Conservation (phyloP, 345 rosid genomes). For the Citrus australasica region DNA sequence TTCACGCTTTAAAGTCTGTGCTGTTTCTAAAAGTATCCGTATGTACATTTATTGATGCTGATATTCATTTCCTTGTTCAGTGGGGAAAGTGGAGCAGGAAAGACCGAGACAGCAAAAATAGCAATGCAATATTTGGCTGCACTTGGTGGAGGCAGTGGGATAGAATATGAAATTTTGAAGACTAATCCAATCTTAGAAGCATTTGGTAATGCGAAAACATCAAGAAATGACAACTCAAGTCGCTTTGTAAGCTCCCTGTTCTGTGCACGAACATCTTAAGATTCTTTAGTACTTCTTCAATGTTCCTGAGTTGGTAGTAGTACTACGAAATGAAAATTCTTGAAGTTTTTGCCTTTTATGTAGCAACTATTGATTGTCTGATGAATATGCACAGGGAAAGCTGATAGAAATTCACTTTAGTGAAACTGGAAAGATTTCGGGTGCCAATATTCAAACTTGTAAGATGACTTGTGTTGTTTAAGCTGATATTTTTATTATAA, state of each 20-base stretch:
- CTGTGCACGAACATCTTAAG: conserved; percentile 13
- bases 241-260: conserved; percentile 80
- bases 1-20: conserved; percentile 8
- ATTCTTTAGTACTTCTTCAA: neutral
- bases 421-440: conserved; percentile 97
- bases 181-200: conserved; percentile 98
- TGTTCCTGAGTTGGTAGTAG: neutral
- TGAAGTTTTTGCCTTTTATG: neutral
- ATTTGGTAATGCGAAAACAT: conserved; percentile 96
- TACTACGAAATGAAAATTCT: neutral
- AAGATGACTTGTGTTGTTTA: conserved; percentile 35
- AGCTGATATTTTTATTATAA: conserved; percentile 1
- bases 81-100: conserved; percentile 99
- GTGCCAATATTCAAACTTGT: conserved; percentile 98
- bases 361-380: conserved; percentile 20
- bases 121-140: conserved; percentile 99
- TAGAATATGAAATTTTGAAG: conserved; percentile 92
- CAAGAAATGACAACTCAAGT: conserved; percentile 96
- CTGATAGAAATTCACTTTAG: conserved; percentile 95
- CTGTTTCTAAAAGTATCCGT: conserved; percentile 4
- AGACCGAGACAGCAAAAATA: conserved; percentile 99
- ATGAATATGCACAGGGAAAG: conserved; percentile 70
- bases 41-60: conserved; percentile 10
- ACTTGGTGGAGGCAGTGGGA: conserved; percentile 99
- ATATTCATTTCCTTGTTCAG: conserved; percentile 45